Evolutionary conservation across 2,329 filamentous ascomycete genomes (phyloP).

Genomic region (Davidsoniella eucalypti): DNA sequence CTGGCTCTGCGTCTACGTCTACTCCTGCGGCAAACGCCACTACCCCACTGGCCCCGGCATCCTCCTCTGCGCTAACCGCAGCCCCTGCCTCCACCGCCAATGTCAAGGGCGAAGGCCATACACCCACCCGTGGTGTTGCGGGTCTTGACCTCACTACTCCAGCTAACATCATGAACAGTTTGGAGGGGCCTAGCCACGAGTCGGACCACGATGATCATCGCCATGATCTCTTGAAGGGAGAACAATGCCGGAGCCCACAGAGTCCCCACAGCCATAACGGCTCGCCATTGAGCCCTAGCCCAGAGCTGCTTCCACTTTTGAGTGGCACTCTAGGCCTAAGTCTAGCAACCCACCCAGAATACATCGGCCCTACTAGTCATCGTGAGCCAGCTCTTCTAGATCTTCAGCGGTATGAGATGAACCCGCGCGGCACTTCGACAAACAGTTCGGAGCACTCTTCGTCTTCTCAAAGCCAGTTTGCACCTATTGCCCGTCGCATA

Average conservation of each 20-base stretch:
- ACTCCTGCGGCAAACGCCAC: neutral
- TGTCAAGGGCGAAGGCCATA: neutral
- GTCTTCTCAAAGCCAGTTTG: slow-evolving; percentile 5
- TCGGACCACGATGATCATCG: slow-evolving; percentile 10
- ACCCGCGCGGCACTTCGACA: neutral
- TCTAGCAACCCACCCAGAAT: slow-evolving; percentile 40
- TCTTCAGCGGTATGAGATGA: slow-evolving; percentile 35
- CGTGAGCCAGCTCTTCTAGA: slow-evolving; percentile 41
- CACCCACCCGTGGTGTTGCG: slow-evolving; percentile 1
- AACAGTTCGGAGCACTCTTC: slow-evolving; percentile 7
- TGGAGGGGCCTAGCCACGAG: neutral
- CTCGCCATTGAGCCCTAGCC: slow-evolving; percentile 6
- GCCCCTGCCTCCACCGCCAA: neutral
- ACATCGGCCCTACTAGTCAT: slow-evolving; percentile 42
- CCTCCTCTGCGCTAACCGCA: neutral
- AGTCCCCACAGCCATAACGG: neutral
- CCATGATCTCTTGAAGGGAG: slow-evolving; percentile 7
- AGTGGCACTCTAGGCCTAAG: slow-evolving; percentile 36
- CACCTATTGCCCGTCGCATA: slow-evolving; percentile 19
- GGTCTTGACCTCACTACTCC: neutral
- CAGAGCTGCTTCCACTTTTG: slow-evolving; percentile 18
- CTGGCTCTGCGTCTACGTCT: neutral
- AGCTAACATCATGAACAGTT: neutral
- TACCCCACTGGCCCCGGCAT: neutral
- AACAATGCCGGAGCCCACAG: neutral